A percentile compares a stretch with the other conserved stretches of the same genome.
These are phyloP conservation scores for Isatis lusitanica DNA, from an alignment of 441 rosid genomes.

Conservation along the genomic window DNA sequence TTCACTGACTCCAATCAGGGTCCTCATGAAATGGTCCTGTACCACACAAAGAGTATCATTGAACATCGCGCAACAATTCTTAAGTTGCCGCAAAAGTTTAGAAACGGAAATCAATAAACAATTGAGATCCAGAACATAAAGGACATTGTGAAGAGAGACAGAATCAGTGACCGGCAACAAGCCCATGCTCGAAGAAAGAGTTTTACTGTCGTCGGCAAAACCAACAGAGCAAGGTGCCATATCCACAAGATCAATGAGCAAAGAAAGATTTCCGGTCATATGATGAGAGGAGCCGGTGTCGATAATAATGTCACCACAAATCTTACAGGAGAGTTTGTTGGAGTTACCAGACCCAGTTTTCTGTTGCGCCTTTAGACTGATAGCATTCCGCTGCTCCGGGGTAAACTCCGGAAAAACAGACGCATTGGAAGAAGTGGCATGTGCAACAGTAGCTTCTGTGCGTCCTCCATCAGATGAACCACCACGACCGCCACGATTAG, in stretches of 20 bases:
- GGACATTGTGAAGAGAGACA: neutral
- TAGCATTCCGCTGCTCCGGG: neutral
- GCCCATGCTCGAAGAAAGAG: neutral
- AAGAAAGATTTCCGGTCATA: neutral
- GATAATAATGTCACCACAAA: neutral
- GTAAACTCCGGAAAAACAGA: too few species aligned
- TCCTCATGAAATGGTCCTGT: neutral
- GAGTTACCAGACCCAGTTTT: neutral
- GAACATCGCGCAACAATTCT: neutral
- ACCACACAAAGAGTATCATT: neutral
- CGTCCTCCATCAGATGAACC: too few species aligned
- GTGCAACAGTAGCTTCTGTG: too few species aligned
- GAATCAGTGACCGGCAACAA: neutral
- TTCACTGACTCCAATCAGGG: neutral
- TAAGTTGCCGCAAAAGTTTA: neutral
- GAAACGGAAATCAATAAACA: neutral
- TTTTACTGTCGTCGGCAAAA: neutral
- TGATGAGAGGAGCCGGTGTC: neutral
- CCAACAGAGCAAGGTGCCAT: neutral
- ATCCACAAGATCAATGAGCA: too few species aligned
- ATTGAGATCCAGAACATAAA: neutral
- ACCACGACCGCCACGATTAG: too few species aligned
- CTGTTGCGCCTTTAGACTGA: too few species aligned
- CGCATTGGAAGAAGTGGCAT: too few species aligned
- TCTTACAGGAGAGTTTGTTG: neutral